These are phyloP conservation scores for Pseudohyphozyma bogoriensis DNA, from an alignment of 768 basidiomycete genomes.

Conservation along the genomic window DNA sequence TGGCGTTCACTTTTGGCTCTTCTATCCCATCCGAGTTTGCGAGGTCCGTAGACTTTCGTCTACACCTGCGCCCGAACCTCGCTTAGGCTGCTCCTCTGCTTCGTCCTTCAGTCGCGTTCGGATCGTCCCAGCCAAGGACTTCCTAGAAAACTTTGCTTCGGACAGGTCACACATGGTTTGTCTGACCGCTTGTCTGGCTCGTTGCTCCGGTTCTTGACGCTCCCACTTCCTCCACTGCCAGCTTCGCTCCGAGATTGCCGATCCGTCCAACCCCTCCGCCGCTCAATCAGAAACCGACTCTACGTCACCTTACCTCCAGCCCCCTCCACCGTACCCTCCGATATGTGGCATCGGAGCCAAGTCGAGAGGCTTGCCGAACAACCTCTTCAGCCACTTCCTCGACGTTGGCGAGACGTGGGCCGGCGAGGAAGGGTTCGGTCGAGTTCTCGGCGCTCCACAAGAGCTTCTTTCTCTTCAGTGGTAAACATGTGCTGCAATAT, in stretches of 20 bases:
- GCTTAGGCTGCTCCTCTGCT: neutral
- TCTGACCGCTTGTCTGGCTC: no score
- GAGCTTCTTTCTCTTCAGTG: no score
- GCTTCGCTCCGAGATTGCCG: neutral
- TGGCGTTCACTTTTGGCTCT: constrained; percentile 15
- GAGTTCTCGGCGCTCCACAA: neutral
- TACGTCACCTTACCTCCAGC: neutral
- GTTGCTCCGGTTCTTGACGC: neutral
- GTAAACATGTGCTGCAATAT: no score
- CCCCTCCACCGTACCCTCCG: constrained; percentile 10
- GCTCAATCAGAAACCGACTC: no score
- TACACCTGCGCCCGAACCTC: neutral
- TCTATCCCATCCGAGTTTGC: neutral
- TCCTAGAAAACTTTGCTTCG: constrained; percentile 23
- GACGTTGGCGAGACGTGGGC: constrained; percentile 4
- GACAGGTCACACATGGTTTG: constrained; percentile 28
- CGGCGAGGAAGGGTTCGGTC: neutral
- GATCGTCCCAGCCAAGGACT: constrained; percentile 3
- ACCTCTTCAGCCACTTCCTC: constrained; percentile 21
- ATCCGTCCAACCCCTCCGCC: neutral
- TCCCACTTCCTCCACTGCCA: neutral
- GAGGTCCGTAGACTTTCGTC: neutral
- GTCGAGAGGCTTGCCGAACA: constrained; percentile 7
- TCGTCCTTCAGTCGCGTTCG: constrained; percentile 19
- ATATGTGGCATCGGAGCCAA: neutral